Evolutionary conservation across 2,329 filamentous ascomycete genomes (phyloP).

Genomic region (Colletotrichum sp.): DNA sequence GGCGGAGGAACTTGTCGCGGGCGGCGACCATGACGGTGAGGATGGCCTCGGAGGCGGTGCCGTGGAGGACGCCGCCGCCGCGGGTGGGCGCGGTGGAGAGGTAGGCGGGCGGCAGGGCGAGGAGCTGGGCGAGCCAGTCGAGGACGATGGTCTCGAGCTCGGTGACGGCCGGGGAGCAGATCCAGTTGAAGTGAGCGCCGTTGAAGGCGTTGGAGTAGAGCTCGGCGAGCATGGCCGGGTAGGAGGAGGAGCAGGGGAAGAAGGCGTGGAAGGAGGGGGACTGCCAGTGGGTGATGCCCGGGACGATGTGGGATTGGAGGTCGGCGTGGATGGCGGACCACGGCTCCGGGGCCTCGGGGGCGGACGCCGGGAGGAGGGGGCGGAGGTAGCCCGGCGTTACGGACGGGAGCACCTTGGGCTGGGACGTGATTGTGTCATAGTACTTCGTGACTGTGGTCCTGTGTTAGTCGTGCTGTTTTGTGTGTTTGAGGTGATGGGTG

Average conservation of each 20-base stretch:
- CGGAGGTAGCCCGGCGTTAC: slow-evolving; percentile 87
- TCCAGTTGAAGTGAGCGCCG: slow-evolving; percentile 95
- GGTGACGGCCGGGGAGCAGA: slow-evolving; percentile 89
- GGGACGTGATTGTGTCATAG: slow-evolving; percentile 75
- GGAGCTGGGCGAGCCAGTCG: slow-evolving; percentile 85
- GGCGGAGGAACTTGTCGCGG: slow-evolving; percentile 76
- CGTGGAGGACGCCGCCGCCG: slow-evolving; percentile 94
- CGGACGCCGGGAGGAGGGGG: slow-evolving; percentile 73
- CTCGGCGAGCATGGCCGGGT: slow-evolving; percentile 87
- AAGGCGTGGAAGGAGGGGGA: slow-evolving; percentile 96
- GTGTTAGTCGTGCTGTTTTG: neutral
- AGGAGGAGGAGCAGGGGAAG: slow-evolving; percentile 84
- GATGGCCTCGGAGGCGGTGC: slow-evolving; percentile 86
- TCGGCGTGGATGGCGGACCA: slow-evolving; percentile 85
- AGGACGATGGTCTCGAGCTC: slow-evolving; percentile 93
- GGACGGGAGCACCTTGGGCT: slow-evolving; percentile 72
- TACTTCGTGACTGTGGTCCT: slow-evolving; percentile 74
- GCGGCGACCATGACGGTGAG: slow-evolving; percentile 88
- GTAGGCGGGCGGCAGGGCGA: slow-evolving; percentile 77
- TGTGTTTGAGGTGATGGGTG: neutral
- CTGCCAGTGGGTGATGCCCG: slow-evolving; percentile 94
- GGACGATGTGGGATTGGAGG: slow-evolving; percentile 85
- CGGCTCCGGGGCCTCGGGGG: slow-evolving; percentile 70
- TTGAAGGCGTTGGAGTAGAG: slow-evolving; percentile 91
- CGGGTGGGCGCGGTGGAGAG: slow-evolving; percentile 71